Evolutionary conservation across 305 asterid species (phyloP).

Genomic region (Solanum hybrid): DNA sequence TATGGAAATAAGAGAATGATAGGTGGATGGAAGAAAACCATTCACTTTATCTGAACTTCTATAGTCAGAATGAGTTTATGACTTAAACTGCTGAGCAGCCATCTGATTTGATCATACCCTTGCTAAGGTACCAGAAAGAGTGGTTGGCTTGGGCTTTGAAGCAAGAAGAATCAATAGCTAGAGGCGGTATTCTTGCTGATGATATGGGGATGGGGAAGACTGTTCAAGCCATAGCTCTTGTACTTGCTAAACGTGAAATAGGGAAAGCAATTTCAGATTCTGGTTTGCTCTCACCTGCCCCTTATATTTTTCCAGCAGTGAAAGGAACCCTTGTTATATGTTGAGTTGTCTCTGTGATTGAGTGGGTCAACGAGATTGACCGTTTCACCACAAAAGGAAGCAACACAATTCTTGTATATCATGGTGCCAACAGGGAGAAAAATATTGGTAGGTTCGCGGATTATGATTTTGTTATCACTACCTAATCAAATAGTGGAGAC

Average conservation of each 20-base stretch:
- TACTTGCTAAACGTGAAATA: slow-evolving; percentile 58
- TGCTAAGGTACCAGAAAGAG: slow-evolving; percentile 73
- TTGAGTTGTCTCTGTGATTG: slow-evolving; percentile 64
- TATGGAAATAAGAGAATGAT: slow-evolving; percentile 49
- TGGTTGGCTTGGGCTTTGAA: slow-evolving; percentile 91
- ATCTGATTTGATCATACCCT: slow-evolving; percentile 56
- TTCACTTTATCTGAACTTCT: slow-evolving; percentile 30
- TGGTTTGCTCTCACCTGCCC: slow-evolving; percentile 23
- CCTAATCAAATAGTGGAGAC: slow-evolving; percentile 78
- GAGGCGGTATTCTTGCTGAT: slow-evolving; percentile 93
- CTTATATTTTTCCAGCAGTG: slow-evolving; percentile 40
- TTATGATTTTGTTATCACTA: slow-evolving; percentile 77
- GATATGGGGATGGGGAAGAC: slow-evolving; percentile 99
- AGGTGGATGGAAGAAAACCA: slow-evolving; percentile 59
- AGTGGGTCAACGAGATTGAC: slow-evolving; percentile 76
- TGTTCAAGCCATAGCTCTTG: slow-evolving; percentile 84
- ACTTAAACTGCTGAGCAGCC: slow-evolving; percentile 62
- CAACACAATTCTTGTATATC: slow-evolving; percentile 67
- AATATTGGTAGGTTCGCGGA: slow-evolving; percentile 43
- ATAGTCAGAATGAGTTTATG: slow-evolving; percentile 43
- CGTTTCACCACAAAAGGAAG: slow-evolving; percentile 66
- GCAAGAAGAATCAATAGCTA: slow-evolving; percentile 63
- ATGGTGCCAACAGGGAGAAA: slow-evolving; percentile 64
- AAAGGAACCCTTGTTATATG: slow-evolving; percentile 80
- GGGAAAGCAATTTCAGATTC: slow-evolving; percentile 23